Percentiles rank a stretch among this genome's conserved stretches.
Evolutionary conservation across 306 rosid genomes (phyloP).

Genomic region (Pterocarpus santalinus): DNA sequence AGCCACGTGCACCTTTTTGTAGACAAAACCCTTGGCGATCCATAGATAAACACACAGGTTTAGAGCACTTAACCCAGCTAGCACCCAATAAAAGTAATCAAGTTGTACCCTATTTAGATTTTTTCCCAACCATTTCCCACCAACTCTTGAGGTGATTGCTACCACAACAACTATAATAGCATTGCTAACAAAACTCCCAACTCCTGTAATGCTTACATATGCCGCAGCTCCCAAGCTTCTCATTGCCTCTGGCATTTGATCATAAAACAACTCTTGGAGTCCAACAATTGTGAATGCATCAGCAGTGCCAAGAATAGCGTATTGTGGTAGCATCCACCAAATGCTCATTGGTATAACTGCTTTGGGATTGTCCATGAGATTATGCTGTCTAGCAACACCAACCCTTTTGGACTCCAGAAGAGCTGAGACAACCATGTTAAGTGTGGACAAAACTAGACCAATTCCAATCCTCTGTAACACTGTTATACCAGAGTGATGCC

Average conservation of each 20-base stretch:
- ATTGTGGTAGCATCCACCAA: constrained; percentile 77
- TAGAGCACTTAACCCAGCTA: constrained; percentile 56
- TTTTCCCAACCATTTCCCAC: constrained; percentile 55
- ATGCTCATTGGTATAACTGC: constrained; percentile 52
- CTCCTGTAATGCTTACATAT: constrained; percentile 48
- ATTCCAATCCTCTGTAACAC: constrained; percentile 60
- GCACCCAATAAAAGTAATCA: constrained; percentile 59
- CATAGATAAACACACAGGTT: constrained; percentile 51
- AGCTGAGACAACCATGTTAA: constrained; percentile 58
- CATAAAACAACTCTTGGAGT: constrained; percentile 62
- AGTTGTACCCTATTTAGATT: constrained; percentile 62
- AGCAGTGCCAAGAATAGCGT: constrained; percentile 41
- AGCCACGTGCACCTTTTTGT: constrained; percentile 44
- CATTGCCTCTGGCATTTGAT: constrained; percentile 61
- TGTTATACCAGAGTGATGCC: constrained; percentile 57
- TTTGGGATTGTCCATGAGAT: constrained; percentile 51
- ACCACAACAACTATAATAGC: constrained; percentile 49
- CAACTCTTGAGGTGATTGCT: constrained; percentile 23
- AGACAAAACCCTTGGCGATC: constrained; percentile 55
- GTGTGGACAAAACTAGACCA: constrained; percentile 58
- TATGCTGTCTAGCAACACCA: constrained; percentile 35
- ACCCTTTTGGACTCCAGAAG: constrained; percentile 60
- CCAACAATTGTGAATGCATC: constrained; percentile 59
- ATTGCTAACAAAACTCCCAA: constrained; percentile 56
- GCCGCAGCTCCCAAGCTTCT: constrained; percentile 73